Conservation (phyloP, 352 stramenopile species). For the Phytophthora quininea region DNA sequence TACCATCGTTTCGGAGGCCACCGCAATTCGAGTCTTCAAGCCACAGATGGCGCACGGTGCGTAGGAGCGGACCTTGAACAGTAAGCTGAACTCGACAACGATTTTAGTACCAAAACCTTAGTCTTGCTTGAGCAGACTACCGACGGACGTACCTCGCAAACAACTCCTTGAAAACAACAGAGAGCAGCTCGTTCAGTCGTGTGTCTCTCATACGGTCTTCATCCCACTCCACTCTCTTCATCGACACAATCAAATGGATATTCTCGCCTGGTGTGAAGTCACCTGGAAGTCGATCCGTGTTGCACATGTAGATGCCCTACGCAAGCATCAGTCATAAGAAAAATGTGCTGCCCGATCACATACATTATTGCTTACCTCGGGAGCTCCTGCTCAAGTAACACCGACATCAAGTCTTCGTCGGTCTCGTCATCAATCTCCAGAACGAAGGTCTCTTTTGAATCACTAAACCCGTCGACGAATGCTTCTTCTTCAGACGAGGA, state of each 20-base stretch:
- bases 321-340: constrained; percentile 2
- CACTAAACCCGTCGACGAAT: constrained; percentile 76
- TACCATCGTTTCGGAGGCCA: constrained; percentile 87
- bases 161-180: constrained; percentile 84
- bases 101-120: too few relatives aligned
- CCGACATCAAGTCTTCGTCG: constrained; percentile 92
- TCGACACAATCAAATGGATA: constrained; percentile 85
- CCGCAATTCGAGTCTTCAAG: constrained; percentile 72
- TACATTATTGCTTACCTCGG: constrained; percentile 52
- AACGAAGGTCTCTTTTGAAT: constrained; percentile 89
- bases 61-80: constrained; percentile 59
- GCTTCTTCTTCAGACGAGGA: constrained; percentile 87
- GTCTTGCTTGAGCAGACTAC: too few relatives aligned
- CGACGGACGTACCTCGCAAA: constrained; percentile 82
- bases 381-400: constrained; percentile 87
- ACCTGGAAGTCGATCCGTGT: constrained; percentile 78
- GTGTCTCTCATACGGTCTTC: constrained; percentile 89
- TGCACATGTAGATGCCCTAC: constrained; percentile 89
- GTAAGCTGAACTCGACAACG: constrained; percentile 45
- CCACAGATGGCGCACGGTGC: constrained; percentile 86
- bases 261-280: constrained; percentile 76
- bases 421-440: constrained; percentile 93
- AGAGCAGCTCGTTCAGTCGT: constrained; percentile 82
- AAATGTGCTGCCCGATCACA: not conserved
- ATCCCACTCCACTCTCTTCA: constrained; percentile 89